These are phyloP conservation scores for Mallotus repandus DNA, from an alignment of 441 rosid genomes.

Conservation along the genomic window DNA sequence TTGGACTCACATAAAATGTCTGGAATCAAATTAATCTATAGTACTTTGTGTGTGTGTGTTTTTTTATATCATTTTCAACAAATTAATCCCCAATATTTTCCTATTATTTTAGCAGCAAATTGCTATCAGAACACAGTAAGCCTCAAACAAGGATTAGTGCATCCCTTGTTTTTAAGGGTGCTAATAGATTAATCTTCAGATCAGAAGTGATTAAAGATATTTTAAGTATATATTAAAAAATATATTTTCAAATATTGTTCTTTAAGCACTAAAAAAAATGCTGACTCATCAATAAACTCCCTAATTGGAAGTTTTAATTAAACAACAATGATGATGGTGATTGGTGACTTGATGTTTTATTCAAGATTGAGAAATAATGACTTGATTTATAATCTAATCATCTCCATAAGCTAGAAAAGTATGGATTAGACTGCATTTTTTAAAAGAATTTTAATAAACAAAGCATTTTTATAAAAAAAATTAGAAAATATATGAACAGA, in stretches of 20 bases:
- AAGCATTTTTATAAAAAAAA: too few species aligned
- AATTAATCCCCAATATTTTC: background rate
- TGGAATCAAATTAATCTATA: too few species aligned
- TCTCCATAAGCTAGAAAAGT: too few species aligned
- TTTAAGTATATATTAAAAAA: too few species aligned
- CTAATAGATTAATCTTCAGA: background rate
- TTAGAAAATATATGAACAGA: too few species aligned
- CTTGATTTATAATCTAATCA: too few species aligned
- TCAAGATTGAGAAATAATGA: background rate
- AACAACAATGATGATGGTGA: background rate
- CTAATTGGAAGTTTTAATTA: background rate
- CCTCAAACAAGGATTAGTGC: background rate
- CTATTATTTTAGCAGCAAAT: conserved; percentile 9
- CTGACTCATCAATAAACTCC: background rate
- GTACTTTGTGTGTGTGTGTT: background rate
- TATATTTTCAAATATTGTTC: too few species aligned
- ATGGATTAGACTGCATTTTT: too few species aligned
- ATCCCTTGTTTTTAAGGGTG: conserved; percentile 24
- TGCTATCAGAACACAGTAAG: conserved; percentile 31
- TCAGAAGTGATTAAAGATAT: too few species aligned
- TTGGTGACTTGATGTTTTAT: background rate
- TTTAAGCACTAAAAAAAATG: background rate
- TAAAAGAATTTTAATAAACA: too few species aligned
- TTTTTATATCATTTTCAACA: background rate
- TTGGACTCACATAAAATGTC: background rate